Evolutionary conservation across 441 rosid species (phyloP).

Genomic region (Francoa sonchifolia): DNA sequence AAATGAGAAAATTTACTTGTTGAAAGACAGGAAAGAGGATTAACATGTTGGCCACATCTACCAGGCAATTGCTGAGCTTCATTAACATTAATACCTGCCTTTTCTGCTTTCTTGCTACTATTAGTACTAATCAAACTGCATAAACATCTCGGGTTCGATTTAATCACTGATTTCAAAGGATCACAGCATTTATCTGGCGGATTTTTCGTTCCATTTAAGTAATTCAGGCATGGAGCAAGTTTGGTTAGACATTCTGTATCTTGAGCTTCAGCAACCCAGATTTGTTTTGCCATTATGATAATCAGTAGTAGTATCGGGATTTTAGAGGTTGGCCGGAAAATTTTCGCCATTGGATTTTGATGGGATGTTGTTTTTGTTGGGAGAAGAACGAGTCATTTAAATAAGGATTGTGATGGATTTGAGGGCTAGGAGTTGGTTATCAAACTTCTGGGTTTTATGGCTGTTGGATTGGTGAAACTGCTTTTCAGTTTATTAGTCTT

Average conservation of each 20-base stretch:
- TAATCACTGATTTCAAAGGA: conserved; percentile 47
- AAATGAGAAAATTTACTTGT: conserved; percentile 4
- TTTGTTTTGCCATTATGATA: neutral
- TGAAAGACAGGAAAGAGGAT: conserved; percentile 43
- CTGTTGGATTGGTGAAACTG: conserved; percentile 31
- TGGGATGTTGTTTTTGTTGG: neutral
- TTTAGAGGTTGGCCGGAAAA: neutral
- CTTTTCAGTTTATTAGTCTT: conserved; percentile 7
- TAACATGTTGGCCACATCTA: conserved; percentile 57
- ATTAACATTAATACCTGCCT: conserved; percentile 44
- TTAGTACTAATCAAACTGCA: conserved; percentile 52
- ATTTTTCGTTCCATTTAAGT: conserved; percentile 38
- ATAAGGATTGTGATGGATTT: neutral
- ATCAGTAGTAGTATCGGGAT: neutral
- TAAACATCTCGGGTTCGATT: conserved; percentile 44
- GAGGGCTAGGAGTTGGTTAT: conserved; percentile 19
- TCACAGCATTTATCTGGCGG: conserved; percentile 55
- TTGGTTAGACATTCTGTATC: conserved; percentile 33
- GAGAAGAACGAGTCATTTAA: neutral
- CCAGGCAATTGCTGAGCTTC: conserved; percentile 67
- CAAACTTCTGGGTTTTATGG: conserved; percentile 15
- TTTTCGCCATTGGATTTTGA: conserved; percentile 2
- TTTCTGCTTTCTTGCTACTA: conserved; percentile 37
- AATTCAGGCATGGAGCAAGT: conserved; percentile 54
- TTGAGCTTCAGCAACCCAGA: conserved; percentile 6